Evolutionary conservation across 2,329 filamentous ascomycete genomes (phyloP).

Genomic region (Lasiodiplodia hormozganensis): DNA sequence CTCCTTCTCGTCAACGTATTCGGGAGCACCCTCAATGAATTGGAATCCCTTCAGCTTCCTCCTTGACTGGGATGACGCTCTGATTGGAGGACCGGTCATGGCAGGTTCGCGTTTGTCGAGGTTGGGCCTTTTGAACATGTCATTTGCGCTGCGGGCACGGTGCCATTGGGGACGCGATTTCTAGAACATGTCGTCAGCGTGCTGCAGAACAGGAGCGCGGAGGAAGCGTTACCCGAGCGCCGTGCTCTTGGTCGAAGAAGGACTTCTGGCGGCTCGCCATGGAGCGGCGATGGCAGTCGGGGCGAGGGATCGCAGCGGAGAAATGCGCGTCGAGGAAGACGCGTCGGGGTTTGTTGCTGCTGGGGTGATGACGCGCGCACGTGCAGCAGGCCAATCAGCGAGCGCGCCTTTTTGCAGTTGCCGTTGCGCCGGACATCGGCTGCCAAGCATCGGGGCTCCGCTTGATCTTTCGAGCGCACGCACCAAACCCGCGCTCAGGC

Average conservation of each 20-base stretch:
- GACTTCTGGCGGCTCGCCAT: constrained; percentile 58
- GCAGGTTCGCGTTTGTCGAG: constrained; percentile 31
- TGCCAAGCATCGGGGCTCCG: constrained; percentile 17
- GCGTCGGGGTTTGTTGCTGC: constrained; percentile 27
- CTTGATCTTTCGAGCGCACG: constrained; percentile 14
- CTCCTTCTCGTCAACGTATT: constrained; percentile 52
- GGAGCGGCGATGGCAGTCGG: constrained; percentile 29
- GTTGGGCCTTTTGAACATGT: constrained; percentile 36
- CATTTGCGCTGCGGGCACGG: constrained; percentile 40
- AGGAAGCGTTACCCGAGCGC: constrained; percentile 3
- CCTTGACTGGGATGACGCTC: constrained; percentile 60
- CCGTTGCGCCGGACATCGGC: constrained; percentile 16
- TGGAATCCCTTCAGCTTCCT: constrained; percentile 63
- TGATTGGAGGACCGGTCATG: constrained; percentile 49
- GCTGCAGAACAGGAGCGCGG: not conserved
- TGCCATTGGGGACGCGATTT: constrained; percentile 39
- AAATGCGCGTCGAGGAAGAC: constrained; percentile 18
- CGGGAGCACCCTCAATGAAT: constrained; percentile 51
- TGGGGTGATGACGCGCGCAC: not conserved
- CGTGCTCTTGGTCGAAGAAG: constrained; percentile 58
- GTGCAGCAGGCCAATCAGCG: constrained; percentile 1
- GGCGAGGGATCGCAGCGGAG: not conserved
- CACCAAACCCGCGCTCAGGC: constrained; percentile 15
- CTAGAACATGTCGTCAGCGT: constrained; percentile 2
- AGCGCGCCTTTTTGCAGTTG: not conserved